Base-by-base conservation (phyloP, 2,329 filamentous ascomycete genomes). In the Fusarium sp. region DNA sequence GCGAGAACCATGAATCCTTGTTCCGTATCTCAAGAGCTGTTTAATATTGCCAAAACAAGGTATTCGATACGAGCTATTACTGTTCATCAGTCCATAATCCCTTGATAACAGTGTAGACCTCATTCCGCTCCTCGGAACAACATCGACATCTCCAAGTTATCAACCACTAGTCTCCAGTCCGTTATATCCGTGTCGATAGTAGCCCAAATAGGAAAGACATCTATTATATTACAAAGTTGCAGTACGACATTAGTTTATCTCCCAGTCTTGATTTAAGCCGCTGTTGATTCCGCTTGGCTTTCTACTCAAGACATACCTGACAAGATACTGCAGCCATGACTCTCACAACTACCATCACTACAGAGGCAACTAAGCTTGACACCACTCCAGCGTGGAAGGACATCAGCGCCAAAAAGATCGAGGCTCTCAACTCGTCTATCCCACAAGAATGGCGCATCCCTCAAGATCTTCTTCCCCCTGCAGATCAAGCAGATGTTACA, bases 391-490 rank as follows among this genome's bases (percentile, higher is more conserved):
- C 55, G 4, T 73, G 71, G 71, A 65, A 72, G 42, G 61, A 63
- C 6, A 62, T 73, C 18, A 68, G 52, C 18, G 54, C 53, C 4
- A 63, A 53, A 24, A 73, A 73, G 56, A 70, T 72, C 15, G 42
- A 72, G 6, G 59, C 68, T 7, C 71, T 73, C 1, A 32, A 42
- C 18, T 49, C 79, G 45, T 85, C 86, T 1, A 88, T 91, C 56
- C 89, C 89, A 2, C 59, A 80, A 2, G 85, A 90, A 74, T 91
- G 88, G 85, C 81, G 83, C 55, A 83, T 91, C 8, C 87, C 88
- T 0, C 76, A 77, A 8, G 75, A 84, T 50, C 77, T 89, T 45
- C 73, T 90, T 1, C 89, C 89, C 4, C 81, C 85, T 1, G 82
- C 83, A 0, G 81, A 68, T 2, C 68, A 73, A 25, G 79, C 85